phyloP scores from a whole-genome alignment of 345 rosid species.

The Geranium brycei region DNA sequence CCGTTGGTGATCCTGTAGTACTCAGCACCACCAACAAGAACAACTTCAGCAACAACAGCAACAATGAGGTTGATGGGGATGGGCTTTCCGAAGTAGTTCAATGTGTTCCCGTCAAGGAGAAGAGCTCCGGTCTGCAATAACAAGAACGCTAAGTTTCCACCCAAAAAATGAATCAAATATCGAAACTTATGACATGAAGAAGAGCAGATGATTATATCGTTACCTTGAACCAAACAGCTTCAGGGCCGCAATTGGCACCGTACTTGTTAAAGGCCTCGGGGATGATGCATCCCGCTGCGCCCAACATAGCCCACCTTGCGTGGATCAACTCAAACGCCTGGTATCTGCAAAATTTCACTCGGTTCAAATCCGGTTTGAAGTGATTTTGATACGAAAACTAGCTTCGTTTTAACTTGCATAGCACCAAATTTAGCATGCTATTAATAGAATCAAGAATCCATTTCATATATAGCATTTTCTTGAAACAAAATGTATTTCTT shows the following conservation, averaged over 20 bases:
- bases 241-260: conserved; percentile 97
- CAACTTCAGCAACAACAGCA: conserved; percentile 71
- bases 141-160: no score
- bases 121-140: conserved; percentile 79
- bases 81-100: conserved; percentile 84
- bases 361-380: no score
- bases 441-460: background rate
- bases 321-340: conserved; percentile 90
- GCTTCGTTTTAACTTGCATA: no score
- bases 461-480: background rate
- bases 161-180: no score
- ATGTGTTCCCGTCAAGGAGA: conserved; percentile 89
- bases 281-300: conserved; percentile 89
- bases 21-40: conserved; percentile 93
- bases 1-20: conserved; percentile 89
- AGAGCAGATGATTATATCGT: background rate
- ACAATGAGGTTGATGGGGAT: conserved; percentile 76
- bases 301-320: conserved; percentile 96
- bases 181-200: no score
- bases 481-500: no score
- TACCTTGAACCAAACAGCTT: conserved; percentile 98
- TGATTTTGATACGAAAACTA: background rate
- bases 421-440: no score
- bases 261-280: conserved; percentile 94
- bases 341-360: conserved; percentile 31